phyloP scores from a whole-genome alignment of 2,329 filamentous ascomycete species.

The Aspergillus proliferans region DNA sequence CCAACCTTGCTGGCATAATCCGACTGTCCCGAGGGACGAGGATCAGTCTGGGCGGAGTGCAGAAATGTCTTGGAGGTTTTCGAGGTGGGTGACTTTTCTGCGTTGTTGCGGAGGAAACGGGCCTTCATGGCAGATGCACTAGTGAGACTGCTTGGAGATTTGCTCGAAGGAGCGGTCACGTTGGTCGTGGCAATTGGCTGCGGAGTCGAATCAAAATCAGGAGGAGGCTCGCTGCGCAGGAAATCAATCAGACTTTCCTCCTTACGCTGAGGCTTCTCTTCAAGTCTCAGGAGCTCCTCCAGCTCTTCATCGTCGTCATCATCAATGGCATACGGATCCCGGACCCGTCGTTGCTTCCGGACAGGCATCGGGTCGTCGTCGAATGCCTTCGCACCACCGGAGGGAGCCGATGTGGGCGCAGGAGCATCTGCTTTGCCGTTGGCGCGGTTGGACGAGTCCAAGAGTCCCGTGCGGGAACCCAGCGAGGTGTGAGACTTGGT shows the following conservation, averaged over 20 bases:
- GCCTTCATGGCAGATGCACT: constrained; percentile 26
- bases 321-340: constrained; percentile 92
- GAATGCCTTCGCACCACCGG: constrained; percentile 19
- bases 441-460: constrained; percentile 37
- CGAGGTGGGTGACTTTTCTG: constrained; percentile 9
- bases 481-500: constrained; percentile 54
- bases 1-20: constrained; percentile 35
- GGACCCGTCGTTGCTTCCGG: constrained; percentile 69
- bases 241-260: constrained; percentile 47
- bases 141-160: constrained; percentile 1
- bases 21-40: constrained; percentile 18
- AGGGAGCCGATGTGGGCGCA: constrained; percentile 10
- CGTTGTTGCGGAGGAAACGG: constrained; percentile 27
- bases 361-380: constrained; percentile 49
- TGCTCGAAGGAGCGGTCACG: not conserved
- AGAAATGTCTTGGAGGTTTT: constrained; percentile 24
- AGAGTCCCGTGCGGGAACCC: constrained; percentile 66
- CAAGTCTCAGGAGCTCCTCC: constrained; percentile 46
- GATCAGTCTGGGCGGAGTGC: not conserved
- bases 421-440: constrained; percentile 19
- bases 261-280: constrained; percentile 29
- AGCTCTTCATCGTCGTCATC: constrained; percentile 62
- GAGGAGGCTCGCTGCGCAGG: constrained; percentile 41
- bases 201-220: constrained; percentile 25
- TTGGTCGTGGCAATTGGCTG: constrained; percentile 19